These are phyloP conservation scores for Mucor saturninus DNA, from an alignment of 371 early-diverging fungal species.

Conservation along the genomic window DNA sequence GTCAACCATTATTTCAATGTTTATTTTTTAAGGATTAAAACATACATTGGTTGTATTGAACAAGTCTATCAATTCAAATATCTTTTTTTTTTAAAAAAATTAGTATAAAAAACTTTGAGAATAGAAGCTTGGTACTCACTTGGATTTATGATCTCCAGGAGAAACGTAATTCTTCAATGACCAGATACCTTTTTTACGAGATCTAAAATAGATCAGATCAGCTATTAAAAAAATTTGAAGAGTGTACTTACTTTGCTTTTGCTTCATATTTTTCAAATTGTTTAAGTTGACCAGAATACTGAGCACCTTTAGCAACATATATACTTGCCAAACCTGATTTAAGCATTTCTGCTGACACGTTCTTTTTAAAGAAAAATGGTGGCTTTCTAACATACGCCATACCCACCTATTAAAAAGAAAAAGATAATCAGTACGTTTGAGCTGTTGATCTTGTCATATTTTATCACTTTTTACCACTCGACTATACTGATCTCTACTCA, in stretches of 20 bases:
- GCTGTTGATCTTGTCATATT: not conserved
- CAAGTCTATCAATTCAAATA: not conserved
- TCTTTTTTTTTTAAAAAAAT: not conserved
- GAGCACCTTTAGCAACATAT: constrained; percentile 70
- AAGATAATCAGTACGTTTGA: not conserved
- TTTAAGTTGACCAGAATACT: constrained; percentile 63
- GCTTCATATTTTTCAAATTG: constrained; percentile 55
- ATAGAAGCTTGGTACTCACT: constrained; percentile 21
- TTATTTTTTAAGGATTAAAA: too few relatives aligned
- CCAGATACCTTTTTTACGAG: constrained; percentile 44
- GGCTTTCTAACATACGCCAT: constrained; percentile 64
- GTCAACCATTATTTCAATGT: too few relatives aligned
- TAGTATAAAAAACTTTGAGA: too few relatives aligned
- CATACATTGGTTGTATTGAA: too few relatives aligned
- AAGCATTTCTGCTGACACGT: constrained; percentile 76
- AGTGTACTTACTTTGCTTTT: constrained; percentile 62
- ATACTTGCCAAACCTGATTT: constrained; percentile 70
- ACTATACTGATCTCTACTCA: constrained; percentile 71
- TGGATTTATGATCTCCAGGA: constrained; percentile 51
- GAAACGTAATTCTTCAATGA: constrained; percentile 42
- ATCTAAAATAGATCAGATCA: constrained; percentile 17
- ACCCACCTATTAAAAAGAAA: constrained; percentile 47
- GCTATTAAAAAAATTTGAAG: not conserved
- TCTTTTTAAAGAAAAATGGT: constrained; percentile 52
- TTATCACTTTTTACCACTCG: constrained; percentile 56